These are phyloP conservation scores for Parathielavia hyrcaniae DNA, from an alignment of 495 filamentous ascomycete genomes.

Conservation along the genomic window DNA sequence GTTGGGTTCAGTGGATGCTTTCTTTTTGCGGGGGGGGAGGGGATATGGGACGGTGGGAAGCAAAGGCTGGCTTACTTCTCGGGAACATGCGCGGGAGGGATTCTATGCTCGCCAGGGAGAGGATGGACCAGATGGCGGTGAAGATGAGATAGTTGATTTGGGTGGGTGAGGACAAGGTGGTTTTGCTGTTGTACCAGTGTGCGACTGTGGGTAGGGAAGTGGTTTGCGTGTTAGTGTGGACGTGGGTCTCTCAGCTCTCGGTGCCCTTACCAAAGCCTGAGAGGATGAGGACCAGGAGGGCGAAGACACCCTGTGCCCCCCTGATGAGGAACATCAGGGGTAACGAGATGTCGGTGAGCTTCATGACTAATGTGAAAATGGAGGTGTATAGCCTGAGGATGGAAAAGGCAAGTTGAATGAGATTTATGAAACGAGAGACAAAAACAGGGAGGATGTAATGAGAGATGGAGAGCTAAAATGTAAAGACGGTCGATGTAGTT, in stretches of 20 bases:
- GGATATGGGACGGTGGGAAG: too few species aligned
- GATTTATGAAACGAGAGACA: not conserved
- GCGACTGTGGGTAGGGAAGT: conserved; percentile 31
- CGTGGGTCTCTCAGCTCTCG: not conserved
- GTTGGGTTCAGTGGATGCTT: conserved; percentile 26
- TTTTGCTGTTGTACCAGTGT: conserved; percentile 48
- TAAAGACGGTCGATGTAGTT: not conserved
- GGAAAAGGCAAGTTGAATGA: not conserved
- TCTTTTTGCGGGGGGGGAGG: not conserved
- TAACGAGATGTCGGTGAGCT: conserved; percentile 20
- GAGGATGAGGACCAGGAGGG: conserved; percentile 60
- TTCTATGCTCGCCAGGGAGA: conserved; percentile 62
- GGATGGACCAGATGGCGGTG: conserved; percentile 55
- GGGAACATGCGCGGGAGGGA: conserved; percentile 51
- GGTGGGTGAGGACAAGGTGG: conserved; percentile 43
- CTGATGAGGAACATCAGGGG: conserved; percentile 32
- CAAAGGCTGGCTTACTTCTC: conserved; percentile 29
- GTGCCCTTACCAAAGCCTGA: conserved; percentile 61
- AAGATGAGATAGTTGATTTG: conserved; percentile 71
- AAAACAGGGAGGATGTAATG: not conserved
- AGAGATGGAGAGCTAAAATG: not conserved
- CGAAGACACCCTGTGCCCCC: conserved; percentile 54
- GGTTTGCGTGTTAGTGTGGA: conserved; percentile 15
- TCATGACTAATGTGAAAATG: not conserved
- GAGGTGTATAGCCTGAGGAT: conserved; percentile 3